Evolutionary conservation across 2,329 filamentous ascomycete genomes (phyloP).

Genomic region (Fusarium udum): DNA sequence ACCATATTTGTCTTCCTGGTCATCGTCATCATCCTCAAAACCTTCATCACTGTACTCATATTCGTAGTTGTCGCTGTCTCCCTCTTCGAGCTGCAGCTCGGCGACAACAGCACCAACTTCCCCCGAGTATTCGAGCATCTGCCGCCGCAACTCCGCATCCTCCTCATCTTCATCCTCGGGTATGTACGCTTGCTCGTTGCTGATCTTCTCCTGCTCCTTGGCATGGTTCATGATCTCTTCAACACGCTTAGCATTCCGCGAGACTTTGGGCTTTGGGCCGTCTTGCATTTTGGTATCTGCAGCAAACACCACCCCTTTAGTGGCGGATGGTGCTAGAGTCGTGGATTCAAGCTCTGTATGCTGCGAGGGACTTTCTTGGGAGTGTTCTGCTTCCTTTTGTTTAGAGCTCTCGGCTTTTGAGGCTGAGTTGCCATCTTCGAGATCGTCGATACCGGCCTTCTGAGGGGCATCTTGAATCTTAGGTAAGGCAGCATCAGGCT

Average conservation of each 20-base stretch:
- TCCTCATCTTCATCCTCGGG: conserved; percentile 81
- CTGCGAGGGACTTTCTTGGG: not conserved
- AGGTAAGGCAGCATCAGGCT: conserved; percentile 72
- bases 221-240: conserved; percentile 67
- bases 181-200: conserved; percentile 60
- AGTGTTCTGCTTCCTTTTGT: not conserved
- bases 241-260: conserved; percentile 57
- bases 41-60: conserved; percentile 64
- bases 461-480: conserved; percentile 77
- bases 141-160: conserved; percentile 79
- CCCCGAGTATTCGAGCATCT: conserved; percentile 92
- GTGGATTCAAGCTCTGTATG: conserved; percentile 1
- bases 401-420: not conserved
- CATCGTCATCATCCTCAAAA: conserved; percentile 61
- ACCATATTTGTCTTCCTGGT: conserved; percentile 71
- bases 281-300: conserved; percentile 65
- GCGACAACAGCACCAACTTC: conserved; percentile 94
- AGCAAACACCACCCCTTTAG: conserved; percentile 71
- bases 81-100: conserved; percentile 85
- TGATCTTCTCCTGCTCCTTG: conserved; percentile 62
- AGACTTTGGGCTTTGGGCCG: conserved; percentile 48
- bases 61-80: conserved; percentile 64
- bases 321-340: conserved; percentile 38
- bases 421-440: conserved; percentile 36
- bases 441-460: conserved; percentile 75